Evolutionary conservation across 2,329 filamentous ascomycete genomes (phyloP), one percentile per base, ranked within the genome.

Genomic region (Teratosphaeria nubilosa): DNA sequence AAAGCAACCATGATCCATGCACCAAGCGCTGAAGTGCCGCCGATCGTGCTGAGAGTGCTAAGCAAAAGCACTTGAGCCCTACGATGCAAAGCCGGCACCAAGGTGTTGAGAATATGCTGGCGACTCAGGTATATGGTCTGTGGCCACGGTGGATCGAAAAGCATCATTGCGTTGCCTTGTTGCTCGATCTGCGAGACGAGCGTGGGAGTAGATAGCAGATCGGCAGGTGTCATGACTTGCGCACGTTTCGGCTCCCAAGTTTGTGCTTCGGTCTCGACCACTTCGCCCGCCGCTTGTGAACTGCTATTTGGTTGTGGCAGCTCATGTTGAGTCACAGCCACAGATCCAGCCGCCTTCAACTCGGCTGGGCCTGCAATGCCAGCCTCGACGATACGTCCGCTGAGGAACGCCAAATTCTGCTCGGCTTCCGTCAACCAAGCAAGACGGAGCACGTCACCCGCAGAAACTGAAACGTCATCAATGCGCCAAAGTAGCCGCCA

Each of bases 401-500:
- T 83, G 1, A 96, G 81, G 73, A 87, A 95, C 53, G 96, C 86
- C n/a, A 90, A 81, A 57, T 85, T 86, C 65, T 86, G 86, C 72
- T 96, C 91, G 0, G 91, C 86, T 3, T 82, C 82, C 0, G 85
- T 82, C 3, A 99, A 80, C 77, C 95, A 97, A 6, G 82, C 80
- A 62, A 86, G 85, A 60, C 83, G 82, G 2, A 96, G 77, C 60
- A 96, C 86, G 65, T 94, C 88, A 0, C 85, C 83, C 2, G 88
- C 86, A 57, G 96, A 85, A 80, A 92, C 87, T 2, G 85, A 84
- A 11, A 96, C 90, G 67, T 96, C 92, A 69, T 97, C 92, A 25
- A 94, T 91, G 22, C 90, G 85, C 91, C 91, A 96, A 70, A 96
- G 91, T 0, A 97, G 80, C 71, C 95, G 95, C 87, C 90, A 96